Evolutionary conservation across 1,284 basidiomycete species (phyloP), one percentile per base, ranked within the genome.

Genomic region (Entoloma clypeatum): DNA sequence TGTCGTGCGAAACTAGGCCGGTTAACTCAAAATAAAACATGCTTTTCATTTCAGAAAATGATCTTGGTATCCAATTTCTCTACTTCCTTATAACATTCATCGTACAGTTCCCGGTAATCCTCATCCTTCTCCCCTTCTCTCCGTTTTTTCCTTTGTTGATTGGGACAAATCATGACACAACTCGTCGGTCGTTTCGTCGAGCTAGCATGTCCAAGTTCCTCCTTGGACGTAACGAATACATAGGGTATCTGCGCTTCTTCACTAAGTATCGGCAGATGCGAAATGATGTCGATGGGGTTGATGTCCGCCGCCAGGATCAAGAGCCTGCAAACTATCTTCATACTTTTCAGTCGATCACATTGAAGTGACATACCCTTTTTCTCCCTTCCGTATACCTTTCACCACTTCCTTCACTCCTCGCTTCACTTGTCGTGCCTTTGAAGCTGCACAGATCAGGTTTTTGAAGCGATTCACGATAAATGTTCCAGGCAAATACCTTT

Each of bases 151-250:
- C 78, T 78, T 61, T 91, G 91, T 55, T 81, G 72, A 56, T 81
- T 72, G 1, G 86, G 87, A 63, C 82, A 89, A 44, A 99, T 77
- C 82, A 99, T 92, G 9, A 99, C 93, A 65, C 93, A 97, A 56
- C 91, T 94, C 32, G 96, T 99, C 28, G 96, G 95, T 55, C 96
- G 82, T 70, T 99, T 99, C 36, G 96, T 99, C 39, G 91, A 87
- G 58, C 92, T 93, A 10, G 95, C 92, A 50, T 87, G 84, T 2
- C 96, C 96, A 17, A 99, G 81, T 57, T 98, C 94, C 67, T 96
- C 92, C 63, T 93, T 95, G 8, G 87, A 90, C 1, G 81, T 60
- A 13, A 92, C 85, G 59, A 88, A 88, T 29, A 95, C 77, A 63
- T 98, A 99, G 11, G 95, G 94, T 58, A 97, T 88, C 36, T 84